Conservation (phyloP, 306 rosid species). For the Hippophae rhamnoides region DNA sequence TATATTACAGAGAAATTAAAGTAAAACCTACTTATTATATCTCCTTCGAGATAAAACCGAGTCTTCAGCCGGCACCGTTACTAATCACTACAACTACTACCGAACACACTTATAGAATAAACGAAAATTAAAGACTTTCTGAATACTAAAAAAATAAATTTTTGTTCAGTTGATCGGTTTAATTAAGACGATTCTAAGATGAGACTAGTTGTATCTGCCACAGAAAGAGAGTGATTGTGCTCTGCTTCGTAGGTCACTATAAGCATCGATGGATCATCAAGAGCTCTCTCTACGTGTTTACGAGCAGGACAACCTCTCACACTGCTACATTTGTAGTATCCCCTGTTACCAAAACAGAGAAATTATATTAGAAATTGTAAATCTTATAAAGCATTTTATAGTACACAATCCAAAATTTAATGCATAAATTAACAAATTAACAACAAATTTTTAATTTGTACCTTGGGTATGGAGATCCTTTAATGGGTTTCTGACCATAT, state of each 20-base stretch:
- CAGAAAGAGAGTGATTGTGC: constrained; percentile 49
- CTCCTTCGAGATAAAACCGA: no score
- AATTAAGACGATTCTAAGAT: constrained; percentile 51
- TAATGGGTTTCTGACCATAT: constrained; percentile 90
- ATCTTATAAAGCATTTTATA: not conserved
- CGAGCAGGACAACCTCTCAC: constrained; percentile 76
- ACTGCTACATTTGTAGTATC: constrained; percentile 80
- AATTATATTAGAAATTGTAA: no score
- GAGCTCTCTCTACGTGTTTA: constrained; percentile 81
- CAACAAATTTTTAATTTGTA: not conserved
- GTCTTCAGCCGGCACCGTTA: no score
- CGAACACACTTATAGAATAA: no score
- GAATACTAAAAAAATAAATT: not conserved
- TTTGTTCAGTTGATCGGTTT: constrained; percentile 15
- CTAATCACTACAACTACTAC: no score
- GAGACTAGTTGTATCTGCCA: constrained; percentile 30
- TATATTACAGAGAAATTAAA: no score
- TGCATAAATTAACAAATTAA: not conserved
- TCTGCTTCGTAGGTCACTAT: constrained; percentile 76
- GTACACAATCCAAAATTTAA: not conserved
- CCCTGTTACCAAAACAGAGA: constrained; percentile 29
- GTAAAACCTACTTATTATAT: no score
- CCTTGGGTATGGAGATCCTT: constrained; percentile 93
- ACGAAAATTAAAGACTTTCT: no score
- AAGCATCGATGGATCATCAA: constrained; percentile 70